Evolutionary conservation across 2,329 filamentous ascomycete genomes (phyloP).

Genomic region (Neonectria faginata): DNA sequence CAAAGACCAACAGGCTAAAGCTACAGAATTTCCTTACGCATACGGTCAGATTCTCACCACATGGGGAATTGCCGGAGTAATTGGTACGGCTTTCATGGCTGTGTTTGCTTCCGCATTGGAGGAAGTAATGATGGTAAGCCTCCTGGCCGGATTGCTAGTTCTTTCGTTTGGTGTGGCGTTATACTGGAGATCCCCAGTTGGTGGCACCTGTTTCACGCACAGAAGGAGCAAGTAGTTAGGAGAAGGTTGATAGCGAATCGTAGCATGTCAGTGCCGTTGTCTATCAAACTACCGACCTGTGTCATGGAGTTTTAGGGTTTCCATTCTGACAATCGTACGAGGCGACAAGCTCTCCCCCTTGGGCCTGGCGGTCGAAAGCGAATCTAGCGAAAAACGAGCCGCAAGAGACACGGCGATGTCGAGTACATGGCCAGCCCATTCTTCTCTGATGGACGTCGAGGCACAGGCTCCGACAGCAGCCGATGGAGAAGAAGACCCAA

Average conservation of each 20-base stretch:
- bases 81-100: background rate
- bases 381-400: too few relatives aligned
- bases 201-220: too few relatives aligned
- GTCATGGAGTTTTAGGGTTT: too few relatives aligned
- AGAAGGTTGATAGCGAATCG: too few relatives aligned
- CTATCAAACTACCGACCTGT: too few relatives aligned
- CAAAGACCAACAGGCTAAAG: background rate
- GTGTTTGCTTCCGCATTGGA: background rate
- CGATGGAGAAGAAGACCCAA: constrained; percentile 52
- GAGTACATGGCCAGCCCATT: constrained; percentile 34
- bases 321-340: too few relatives aligned
- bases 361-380: too few relatives aligned
- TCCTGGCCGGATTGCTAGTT: background rate
- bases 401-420: too few relatives aligned
- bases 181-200: background rate
- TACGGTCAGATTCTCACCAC: constrained; percentile 13
- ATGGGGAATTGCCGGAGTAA: constrained; percentile 14
- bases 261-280: too few relatives aligned
- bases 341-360: too few relatives aligned
- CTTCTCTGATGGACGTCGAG: constrained; percentile 52
- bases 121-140: background rate
- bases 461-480: constrained; percentile 38
- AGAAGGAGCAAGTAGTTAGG: too few relatives aligned
- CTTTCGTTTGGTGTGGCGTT: background rate
- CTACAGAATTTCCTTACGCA: background rate